Evolutionary conservation across 108 stramenopile species (phyloP), one percentile per base, ranked within the genome.

Genomic region (Skeletonema marinoi): DNA sequence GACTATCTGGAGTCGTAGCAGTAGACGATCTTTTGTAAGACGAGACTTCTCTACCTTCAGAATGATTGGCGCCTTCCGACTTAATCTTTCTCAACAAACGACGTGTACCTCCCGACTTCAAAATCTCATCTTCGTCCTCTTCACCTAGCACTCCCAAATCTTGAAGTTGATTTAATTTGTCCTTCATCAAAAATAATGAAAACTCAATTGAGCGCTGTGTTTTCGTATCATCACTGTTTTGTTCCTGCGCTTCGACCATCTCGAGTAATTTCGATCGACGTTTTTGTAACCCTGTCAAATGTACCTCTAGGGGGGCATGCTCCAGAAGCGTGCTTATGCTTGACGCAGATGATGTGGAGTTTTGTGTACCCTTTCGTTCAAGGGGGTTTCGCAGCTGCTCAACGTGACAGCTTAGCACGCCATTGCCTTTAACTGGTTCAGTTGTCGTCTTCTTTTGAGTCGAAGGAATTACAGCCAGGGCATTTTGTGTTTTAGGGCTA

Each of bases 221-320:
- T 56, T 56, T 25, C n/a, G 25, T 56, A 29, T 56, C 54, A n/a
- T 25, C n/a, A 29, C 54, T 25, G 25, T 56, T 10, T 25, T 56
- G 21, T 56, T 25, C 54, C 25, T 56, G 54, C 54, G 19, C 25
- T 9, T 29, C 54, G 25, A 56, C 54, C 25, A 56, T 21, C 9
- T 56, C 54, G 54, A 56, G 54, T 56, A 56, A 56, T 29, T 56
- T 56, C 25, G 54, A 56, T 25, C 54, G 54, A 10, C 54, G 54
- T 56, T 56, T 56, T 56, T 56, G 54, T 25, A 56, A 25, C 54
- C 7, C 54, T 25, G 54, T 8, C 19, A 56, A 25, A 56, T 56
- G 54, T 25, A 56, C 54, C 7, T 56, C 54, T 25, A 56, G 54
- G 19, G 54, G 54, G 25, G 54, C 54, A 56, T 56, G 54, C 25